Base-by-base conservation (phyloP, 768 basidiomycete genomes). In the Mycena venus region DNA sequence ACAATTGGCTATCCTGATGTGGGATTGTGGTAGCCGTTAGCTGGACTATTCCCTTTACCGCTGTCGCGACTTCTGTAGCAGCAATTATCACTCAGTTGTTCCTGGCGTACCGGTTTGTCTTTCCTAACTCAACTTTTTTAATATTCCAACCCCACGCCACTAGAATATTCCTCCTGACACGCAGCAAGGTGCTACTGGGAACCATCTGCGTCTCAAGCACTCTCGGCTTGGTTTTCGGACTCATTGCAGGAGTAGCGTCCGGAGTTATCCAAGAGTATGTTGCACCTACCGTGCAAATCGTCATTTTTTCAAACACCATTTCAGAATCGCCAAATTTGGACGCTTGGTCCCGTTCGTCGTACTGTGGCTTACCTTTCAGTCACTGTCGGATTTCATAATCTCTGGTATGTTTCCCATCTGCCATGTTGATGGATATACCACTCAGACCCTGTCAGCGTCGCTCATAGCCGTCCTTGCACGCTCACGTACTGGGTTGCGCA, bases 71-170 rank as follows among this genome's bases (percentile, higher is more conserved):
- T 8, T 81, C 88, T 1, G 77, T 88, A 7, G 85, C 88, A 21
- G 89, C 89, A 0, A 78, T 90, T 36, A 81, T 89, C n/a, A 89
- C 89, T 0, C 90, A 91, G 73, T 67, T 81, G 40, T 90, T 88
- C 80, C 81, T 90, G 34, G 85, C 82, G 1, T 82, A 87, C 75
- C 86, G 89, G 88, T 85, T 63, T 27, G 84, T 70, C n/a, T n/a
- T n/a, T n/a, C n/a, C n/a, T n/a, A n/a, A n/a, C n/a, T n/a, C n/a
- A n/a, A n/a, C n/a, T n/a, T n/a, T n/a, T n/a, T n/a, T n/a, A n/a
- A n/a, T 6, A 49, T 25, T 49, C 47, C 9, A 14, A 23, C 25
- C n/a, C 10, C 21, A 49, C 47, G n/a, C 68, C 21, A 77, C 34
- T 47, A 86, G 87, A 58, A 84, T 87, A 11, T 78, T 79, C 21